Percentiles rank a stretch among this genome's conserved stretches.
These are phyloP conservation scores for Rhodotorula sp. DNA, from an alignment of 1,284 basidiomycete genomes.

Conservation along the genomic window DNA sequence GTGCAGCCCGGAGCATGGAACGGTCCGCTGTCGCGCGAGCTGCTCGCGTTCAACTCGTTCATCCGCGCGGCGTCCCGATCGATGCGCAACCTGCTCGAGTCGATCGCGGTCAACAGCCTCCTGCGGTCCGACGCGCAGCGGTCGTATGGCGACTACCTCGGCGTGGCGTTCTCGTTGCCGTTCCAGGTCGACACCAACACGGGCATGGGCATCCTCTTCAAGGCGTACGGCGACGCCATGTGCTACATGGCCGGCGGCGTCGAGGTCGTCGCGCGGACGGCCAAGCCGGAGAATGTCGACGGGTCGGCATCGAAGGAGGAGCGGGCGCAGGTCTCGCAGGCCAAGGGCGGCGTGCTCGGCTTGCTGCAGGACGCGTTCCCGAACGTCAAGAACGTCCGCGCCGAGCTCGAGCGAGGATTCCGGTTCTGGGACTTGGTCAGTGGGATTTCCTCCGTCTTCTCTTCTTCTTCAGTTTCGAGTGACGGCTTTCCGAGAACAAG, in stretches of 20 bases:
- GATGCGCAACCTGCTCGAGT: constrained; percentile 84
- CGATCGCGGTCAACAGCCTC: constrained; percentile 86
- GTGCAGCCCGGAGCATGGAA: constrained; percentile 68
- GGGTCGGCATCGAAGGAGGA: constrained; percentile 53
- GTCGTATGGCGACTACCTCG: constrained; percentile 84
- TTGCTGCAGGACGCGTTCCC: constrained; percentile 90
- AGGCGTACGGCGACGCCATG: constrained; percentile 58
- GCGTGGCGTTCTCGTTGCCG: constrained; percentile 79
- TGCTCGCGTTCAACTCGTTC: constrained; percentile 98
- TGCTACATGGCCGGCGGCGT: constrained; percentile 40
- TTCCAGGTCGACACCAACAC: constrained; percentile 98
- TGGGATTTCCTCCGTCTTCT: neutral
- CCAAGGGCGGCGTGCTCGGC: constrained; percentile 81
- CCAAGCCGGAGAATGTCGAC: constrained; percentile 54
- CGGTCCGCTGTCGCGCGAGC: constrained; percentile 89
- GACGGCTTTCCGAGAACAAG: too few relatives aligned
- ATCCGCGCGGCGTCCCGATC: constrained; percentile 84
- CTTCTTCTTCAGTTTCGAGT: neutral
- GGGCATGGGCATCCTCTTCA: constrained; percentile 93
- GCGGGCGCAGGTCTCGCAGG: constrained; percentile 72
- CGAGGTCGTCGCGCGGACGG: constrained; percentile 48
- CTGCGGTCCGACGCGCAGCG: constrained; percentile 82
- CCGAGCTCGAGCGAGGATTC: constrained; percentile 92
- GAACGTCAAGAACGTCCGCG: constrained; percentile 80
- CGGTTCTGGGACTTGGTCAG: constrained; percentile 93